A percentile compares a stretch with the other conserved stretches of the same genome.
Conservation (phyloP, 2,329 filamentous ascomycete species). For the Ophiosphaerella korrae region DNA sequence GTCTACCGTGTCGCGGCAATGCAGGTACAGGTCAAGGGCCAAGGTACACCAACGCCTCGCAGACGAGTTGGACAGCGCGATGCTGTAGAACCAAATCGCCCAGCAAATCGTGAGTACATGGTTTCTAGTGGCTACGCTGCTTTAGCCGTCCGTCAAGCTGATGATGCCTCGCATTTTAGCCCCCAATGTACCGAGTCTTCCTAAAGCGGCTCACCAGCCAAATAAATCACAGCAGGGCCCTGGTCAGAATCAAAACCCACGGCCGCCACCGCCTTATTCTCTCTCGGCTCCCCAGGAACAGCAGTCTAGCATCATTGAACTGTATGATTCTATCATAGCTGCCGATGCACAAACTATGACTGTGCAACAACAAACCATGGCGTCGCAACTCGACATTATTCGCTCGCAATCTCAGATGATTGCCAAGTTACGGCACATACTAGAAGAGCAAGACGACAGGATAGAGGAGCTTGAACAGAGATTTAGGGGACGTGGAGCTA, state of each 20-base stretch:
- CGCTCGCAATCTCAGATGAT: slow-evolving; percentile 12
- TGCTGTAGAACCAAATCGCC: not conserved
- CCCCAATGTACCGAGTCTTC: not conserved
- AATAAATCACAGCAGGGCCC: not conserved
- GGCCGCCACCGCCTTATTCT: slow-evolving; percentile 2
- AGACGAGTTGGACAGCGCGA: not conserved
- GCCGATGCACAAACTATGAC: slow-evolving; percentile 13
- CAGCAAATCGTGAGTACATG: not conserved
- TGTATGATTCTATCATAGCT: slow-evolving; percentile 16
- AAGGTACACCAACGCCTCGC: not conserved
- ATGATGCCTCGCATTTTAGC: too few species aligned
- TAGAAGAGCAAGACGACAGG: slow-evolving; percentile 9
- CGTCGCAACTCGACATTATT: slow-evolving; percentile 12
- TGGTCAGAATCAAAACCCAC: not conserved
- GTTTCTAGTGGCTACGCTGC: too few species aligned
- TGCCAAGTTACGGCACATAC: slow-evolving; percentile 3
- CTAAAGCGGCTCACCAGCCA: not conserved
- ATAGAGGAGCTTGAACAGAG: slow-evolving; percentile 4
- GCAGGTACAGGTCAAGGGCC: not conserved
- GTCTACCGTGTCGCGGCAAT: not conserved
- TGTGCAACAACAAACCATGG: slow-evolving; percentile 13
- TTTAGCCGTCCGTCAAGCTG: too few species aligned
- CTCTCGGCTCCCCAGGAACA: not conserved
- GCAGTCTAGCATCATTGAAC: not conserved
- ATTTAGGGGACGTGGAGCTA: not conserved